A percentile compares a stretch with the other conserved stretches of the same genome.
These are phyloP conservation scores for Proliferodiscus dingleyae DNA, from an alignment of 2,329 filamentous ascomycete genomes.

Conservation along the genomic window DNA sequence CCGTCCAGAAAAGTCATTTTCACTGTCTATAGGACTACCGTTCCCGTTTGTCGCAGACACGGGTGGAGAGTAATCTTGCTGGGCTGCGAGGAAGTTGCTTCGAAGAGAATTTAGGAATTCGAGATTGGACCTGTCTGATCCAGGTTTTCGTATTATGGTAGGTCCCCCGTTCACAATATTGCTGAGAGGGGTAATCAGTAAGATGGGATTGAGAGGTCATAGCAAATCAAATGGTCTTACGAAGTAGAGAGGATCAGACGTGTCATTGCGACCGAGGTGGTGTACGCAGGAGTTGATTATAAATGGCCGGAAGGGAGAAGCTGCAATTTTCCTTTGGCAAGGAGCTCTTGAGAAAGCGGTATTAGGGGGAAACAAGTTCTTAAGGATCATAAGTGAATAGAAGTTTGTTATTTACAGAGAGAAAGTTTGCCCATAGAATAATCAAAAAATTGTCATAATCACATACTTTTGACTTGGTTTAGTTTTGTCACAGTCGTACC, in stretches of 20 bases:
- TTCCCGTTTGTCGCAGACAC: conserved; percentile 34
- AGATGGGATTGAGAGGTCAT: conserved; percentile 8
- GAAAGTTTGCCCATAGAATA: background rate
- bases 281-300: background rate
- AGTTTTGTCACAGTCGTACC: too few relatives aligned
- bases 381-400: too few relatives aligned
- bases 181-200: conserved; percentile 11
- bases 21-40: conserved; percentile 30
- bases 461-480: too few relatives aligned
- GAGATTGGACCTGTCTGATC: conserved; percentile 80
- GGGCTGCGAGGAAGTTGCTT: conserved; percentile 72
- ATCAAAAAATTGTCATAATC: too few relatives aligned
- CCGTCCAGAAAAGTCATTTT: conserved; percentile 25
- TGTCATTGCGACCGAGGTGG: conserved; percentile 47
- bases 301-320: conserved; percentile 3
- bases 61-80: conserved; percentile 50
- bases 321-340: background rate
- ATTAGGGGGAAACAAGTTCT: background rate
- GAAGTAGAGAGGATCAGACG: conserved; percentile 82
- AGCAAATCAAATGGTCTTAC: conserved; percentile 46
- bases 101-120: conserved; percentile 87
- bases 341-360: background rate
- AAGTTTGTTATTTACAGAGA: background rate
- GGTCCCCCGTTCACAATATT: conserved; percentile 67
- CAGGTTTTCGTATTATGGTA: conserved; percentile 75